Conservation (phyloP, 768 basidiomycete genomes). For the Mycena rebaudengoi region DNA sequence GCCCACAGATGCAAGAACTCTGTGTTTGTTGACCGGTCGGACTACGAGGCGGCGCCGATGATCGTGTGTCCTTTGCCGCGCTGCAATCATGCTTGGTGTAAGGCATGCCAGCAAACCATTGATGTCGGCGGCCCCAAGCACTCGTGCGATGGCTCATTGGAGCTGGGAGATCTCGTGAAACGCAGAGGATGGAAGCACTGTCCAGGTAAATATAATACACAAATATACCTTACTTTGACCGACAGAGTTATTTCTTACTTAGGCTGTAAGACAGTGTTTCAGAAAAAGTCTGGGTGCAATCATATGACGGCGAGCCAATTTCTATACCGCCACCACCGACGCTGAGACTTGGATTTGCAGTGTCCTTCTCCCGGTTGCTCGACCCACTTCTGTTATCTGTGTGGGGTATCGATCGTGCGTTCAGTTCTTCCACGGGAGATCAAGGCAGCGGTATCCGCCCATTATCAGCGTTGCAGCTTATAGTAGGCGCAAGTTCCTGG, state of each 20-base stretch:
- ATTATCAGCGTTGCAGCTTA: constrained; percentile 41
- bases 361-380: constrained; percentile 66
- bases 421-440: constrained; percentile 43
- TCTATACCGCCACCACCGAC: neutral
- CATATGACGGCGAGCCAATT: constrained; percentile 60
- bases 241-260: neutral
- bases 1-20: constrained; percentile 56
- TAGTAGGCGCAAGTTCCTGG: too few relatives aligned
- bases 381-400: constrained; percentile 63
- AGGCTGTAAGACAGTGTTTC: constrained; percentile 59
- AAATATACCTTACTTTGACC: neutral
- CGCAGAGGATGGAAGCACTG: constrained; percentile 68
- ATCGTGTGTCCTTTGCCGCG: constrained; percentile 56
- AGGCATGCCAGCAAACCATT: constrained; percentile 56
- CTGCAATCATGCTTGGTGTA: constrained; percentile 67
- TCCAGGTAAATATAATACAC: constrained; percentile 47
- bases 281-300: constrained; percentile 60
- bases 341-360: constrained; percentile 36
- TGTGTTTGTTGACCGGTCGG: constrained; percentile 57
- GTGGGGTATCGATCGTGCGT: constrained; percentile 53
- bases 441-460: constrained; percentile 32
- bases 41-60: constrained; percentile 46
- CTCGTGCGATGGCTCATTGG: constrained; percentile 64
- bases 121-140: constrained; percentile 50
- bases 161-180: constrained; percentile 60